phyloP scores from a whole-genome alignment of 176 grass and related monocot species.

The Miscanthus lutarioriparius region DNA sequence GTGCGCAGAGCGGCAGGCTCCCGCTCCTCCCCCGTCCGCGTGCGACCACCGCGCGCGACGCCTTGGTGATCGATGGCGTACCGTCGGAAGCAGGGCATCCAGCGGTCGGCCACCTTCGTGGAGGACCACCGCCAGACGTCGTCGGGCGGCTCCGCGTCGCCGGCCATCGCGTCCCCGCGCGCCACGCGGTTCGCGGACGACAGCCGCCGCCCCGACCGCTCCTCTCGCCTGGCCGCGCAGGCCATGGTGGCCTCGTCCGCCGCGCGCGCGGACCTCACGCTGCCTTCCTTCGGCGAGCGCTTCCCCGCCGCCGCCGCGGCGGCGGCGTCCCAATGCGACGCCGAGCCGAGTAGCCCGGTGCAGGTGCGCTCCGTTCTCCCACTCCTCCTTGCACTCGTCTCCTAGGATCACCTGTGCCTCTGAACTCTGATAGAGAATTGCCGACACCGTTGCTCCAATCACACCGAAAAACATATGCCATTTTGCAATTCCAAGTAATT shows the following conservation, averaged over 20 bases:
- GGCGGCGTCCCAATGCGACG: not conserved
- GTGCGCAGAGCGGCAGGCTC: not conserved
- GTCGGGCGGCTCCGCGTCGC: constrained; percentile 36
- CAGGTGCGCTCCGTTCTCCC: not conserved
- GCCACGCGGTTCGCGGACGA: constrained; percentile 49
- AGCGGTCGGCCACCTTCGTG: constrained; percentile 64
- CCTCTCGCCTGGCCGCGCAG: constrained; percentile 24
- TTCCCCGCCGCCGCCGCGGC: not conserved
- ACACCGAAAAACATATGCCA: not conserved
- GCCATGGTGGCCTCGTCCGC: not conserved
- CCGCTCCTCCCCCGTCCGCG: not conserved
- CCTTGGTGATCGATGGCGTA: constrained; percentile 44
- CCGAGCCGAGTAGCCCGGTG: not conserved
- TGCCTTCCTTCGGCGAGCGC: constrained; percentile 4
- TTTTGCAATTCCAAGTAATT: not conserved
- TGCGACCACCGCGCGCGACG: not conserved
- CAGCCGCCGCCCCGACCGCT: constrained; percentile 42
- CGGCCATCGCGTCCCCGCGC: constrained; percentile 49
- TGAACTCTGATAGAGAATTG: not conserved
- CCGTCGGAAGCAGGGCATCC: constrained; percentile 59
- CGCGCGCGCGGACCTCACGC: constrained; percentile 1
- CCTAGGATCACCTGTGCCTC: not conserved
- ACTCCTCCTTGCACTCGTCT: not conserved
- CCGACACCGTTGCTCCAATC: not conserved
- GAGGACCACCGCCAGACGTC: constrained; percentile 46